These are phyloP conservation scores for Epichloe uncinata DNA, from an alignment of 2,329 filamentous ascomycete species.

Conservation along the genomic window DNA sequence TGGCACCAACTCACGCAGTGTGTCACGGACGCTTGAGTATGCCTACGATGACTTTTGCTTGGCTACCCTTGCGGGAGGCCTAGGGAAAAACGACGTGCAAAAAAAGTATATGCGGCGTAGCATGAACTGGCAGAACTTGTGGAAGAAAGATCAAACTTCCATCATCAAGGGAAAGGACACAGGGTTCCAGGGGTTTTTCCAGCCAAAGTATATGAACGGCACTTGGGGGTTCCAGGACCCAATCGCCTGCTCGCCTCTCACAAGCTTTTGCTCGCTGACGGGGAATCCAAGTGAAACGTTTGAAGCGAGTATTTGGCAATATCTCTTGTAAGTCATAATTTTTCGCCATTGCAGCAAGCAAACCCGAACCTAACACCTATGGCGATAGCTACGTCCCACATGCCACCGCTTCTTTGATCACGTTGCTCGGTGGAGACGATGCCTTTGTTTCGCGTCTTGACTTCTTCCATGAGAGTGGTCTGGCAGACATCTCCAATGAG, in stretches of 20 bases:
- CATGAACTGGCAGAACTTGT: constrained; percentile 59
- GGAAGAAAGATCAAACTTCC: constrained; percentile 33
- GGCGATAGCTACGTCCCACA: constrained; percentile 26
- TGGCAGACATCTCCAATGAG: constrained; percentile 59
- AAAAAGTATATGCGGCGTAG: constrained; percentile 48
- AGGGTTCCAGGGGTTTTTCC: constrained; percentile 57
- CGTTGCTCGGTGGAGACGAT: constrained; percentile 44
- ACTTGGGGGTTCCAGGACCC: constrained; percentile 58
- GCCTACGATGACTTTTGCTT: constrained; percentile 69
- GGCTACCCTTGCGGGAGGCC: constrained; percentile 43
- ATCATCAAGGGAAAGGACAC: constrained; percentile 26
- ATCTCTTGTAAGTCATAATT: constrained; percentile 43
- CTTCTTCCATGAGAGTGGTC: constrained; percentile 51
- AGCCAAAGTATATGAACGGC: constrained; percentile 53
- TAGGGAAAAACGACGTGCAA: constrained; percentile 31
- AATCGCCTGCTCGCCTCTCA: constrained; percentile 24
- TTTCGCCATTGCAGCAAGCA: background rate
- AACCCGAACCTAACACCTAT: background rate
- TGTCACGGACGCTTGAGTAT: constrained; percentile 67
- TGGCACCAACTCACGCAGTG: constrained; percentile 53
- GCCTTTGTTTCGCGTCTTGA: constrained; percentile 46
- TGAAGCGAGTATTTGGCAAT: constrained; percentile 57
- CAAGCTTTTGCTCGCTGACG: constrained; percentile 47
- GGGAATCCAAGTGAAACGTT: constrained; percentile 54
- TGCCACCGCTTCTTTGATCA: constrained; percentile 33